Conservation (phyloP, 1,284 basidiomycete species). For the Inonotus hispidus region DNA sequence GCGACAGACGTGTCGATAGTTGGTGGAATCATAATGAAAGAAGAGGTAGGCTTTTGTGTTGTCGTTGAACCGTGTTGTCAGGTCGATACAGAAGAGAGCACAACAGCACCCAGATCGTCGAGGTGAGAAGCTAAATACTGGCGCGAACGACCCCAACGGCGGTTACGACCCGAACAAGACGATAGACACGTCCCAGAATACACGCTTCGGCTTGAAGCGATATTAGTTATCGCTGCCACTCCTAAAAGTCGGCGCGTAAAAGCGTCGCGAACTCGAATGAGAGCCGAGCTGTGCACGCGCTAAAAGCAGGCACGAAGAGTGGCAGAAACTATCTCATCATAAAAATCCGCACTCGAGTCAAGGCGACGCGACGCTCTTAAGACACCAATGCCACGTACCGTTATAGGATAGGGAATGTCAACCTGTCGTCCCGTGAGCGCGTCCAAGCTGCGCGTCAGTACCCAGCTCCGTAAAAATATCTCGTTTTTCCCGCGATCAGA, state of each 20-base stretch:
- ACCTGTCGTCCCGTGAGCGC: background rate
- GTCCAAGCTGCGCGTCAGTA: constrained; percentile 2
- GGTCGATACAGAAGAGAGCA: background rate
- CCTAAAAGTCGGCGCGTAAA: background rate
- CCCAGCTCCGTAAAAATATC: background rate
- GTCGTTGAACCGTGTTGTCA: background rate
- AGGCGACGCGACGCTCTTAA: background rate
- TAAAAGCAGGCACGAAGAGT: background rate
- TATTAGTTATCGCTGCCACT: background rate
- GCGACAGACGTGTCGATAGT: constrained; percentile 18
- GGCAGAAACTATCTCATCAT: background rate
- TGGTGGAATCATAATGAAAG: constrained; percentile 14
- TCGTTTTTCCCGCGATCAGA: background rate
- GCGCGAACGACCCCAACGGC: background rate
- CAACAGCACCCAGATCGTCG: background rate
- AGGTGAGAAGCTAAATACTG: background rate
- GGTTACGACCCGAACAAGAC: constrained; percentile 9
- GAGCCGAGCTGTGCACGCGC: constrained; percentile 1
- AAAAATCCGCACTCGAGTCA: background rate
- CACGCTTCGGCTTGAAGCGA: background rate
- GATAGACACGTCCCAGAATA: background rate
- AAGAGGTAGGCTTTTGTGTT: background rate
- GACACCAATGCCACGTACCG: background rate
- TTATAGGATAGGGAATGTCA: background rate
- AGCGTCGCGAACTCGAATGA: background rate